Base-by-base conservation (phyloP, 805 yeast species). In the Kuraishia capsulata region DNA sequence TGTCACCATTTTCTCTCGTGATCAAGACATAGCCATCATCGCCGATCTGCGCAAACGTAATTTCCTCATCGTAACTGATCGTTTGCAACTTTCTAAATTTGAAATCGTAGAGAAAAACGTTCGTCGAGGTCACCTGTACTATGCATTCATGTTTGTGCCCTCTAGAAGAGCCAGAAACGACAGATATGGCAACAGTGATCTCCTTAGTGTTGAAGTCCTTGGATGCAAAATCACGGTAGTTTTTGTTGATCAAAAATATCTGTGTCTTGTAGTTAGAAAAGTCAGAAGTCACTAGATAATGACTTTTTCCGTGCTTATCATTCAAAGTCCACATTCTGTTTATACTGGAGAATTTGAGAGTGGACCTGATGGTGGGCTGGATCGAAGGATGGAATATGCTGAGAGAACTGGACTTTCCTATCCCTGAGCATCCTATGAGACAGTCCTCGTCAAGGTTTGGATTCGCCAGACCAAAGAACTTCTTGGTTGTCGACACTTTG, bases 291-390 rank as follows among this genome's bases (percentile, higher is more conserved):
- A 86, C 68, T 35, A 86, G 61, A 51, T 71, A 84, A 50, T 76
- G 76, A 24, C 65, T 64, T 35, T 61, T 58, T 2, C 55, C 62
- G 21, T 48, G 49, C 6, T 37, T 44, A 31, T 54, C 53, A 42
- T 64, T 59, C 21, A 85, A 56, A 31, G 83, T 81, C 95, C 95
- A 88, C 49, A 84, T 69, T 47, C 79, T 75, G 45, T 79, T 75
- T 25, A 82, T 79, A 51, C 77, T 81, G 17, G 81, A 80, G 50
- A 83, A 83, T 43, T 75, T 78, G 38, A 85, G 65, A 3, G 88
- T 78, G 2, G 85, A 74, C 37, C 74, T 71, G 6, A 87, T 72
- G 0, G 53, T 55, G 1, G 95, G 95, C 42, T 78, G 77, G 11
- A 87, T 67, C 3, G 81, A 67, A 4, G 87, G 85, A 20, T 78